Evolutionary conservation across 1,139 yeast species (phyloP).

Genomic region (Suzukiozyma palmioleophila): DNA sequence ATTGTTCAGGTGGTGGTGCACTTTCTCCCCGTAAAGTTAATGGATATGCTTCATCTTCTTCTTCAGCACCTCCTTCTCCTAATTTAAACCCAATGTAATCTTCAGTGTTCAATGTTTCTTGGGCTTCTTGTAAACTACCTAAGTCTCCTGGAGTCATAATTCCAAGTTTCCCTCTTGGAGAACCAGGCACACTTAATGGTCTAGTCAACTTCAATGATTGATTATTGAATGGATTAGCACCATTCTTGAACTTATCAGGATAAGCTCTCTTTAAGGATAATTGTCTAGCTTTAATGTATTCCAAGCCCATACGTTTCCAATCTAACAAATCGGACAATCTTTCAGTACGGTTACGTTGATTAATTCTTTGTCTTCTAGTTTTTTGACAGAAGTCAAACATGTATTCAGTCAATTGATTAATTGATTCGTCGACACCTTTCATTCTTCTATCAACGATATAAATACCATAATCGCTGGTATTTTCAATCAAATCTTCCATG

Average conservation of each 20-base stretch:
- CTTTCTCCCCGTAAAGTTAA: slow-evolving; percentile 45
- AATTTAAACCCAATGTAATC: slow-evolving; percentile 79
- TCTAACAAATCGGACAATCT: slow-evolving; percentile 87
- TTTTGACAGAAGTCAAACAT: slow-evolving; percentile 87
- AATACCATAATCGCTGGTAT: slow-evolving; percentile 92
- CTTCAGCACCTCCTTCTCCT: slow-evolving; percentile 47
- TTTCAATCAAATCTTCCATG: slow-evolving; percentile 96
- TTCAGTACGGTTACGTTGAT: slow-evolving; percentile 96
- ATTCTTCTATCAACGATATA: slow-evolving; percentile 94
- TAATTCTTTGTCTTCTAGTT: slow-evolving; percentile 94
- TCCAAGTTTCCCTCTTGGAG: slow-evolving; percentile 65
- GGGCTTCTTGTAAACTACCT: slow-evolving; percentile 91
- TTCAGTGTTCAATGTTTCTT: slow-evolving; percentile 66
- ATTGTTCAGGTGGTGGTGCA: slow-evolving; percentile 27
- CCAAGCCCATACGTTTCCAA: slow-evolving; percentile 98
- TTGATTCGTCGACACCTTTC: slow-evolving; percentile 91
- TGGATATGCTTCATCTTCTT: slow-evolving; percentile 28
- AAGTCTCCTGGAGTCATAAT: slow-evolving; percentile 96
- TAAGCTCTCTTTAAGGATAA: slow-evolving; percentile 90
- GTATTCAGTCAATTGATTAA: slow-evolving; percentile 82
- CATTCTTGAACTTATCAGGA: slow-evolving; percentile 73
- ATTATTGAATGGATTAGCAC: slow-evolving; percentile 58
- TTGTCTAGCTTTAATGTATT: slow-evolving; percentile 92
- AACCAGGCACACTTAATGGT: slow-evolving; percentile 94
- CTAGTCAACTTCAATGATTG: slow-evolving; percentile 69